Evolutionary conservation across 306 rosid genomes (phyloP), one percentile per base, ranked within the genome.

Genomic region (Lathyrus oleraceus): DNA sequence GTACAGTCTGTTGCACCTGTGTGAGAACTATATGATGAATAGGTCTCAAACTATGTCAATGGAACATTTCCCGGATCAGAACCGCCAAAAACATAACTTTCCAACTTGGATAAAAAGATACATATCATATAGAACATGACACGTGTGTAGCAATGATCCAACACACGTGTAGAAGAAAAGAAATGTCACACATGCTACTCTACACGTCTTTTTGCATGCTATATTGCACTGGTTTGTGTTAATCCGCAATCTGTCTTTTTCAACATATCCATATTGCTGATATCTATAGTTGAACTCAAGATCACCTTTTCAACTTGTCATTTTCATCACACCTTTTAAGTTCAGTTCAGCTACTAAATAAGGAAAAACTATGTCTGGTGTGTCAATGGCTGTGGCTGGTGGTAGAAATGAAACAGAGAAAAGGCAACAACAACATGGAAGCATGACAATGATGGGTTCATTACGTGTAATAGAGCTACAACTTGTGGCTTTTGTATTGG

Each of bases 401-500:
- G 80, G 81, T 10, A 63, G 78, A 19, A 6, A 73, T 27, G 87
- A 79, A 30, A 58, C 81, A 0, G 74, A 75, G 5, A 64, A 65
- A 43, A 65, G 15, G 10, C 61, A 56, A 56, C 61, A 56, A 56
- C 36, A 56, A 25, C 61, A 56, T 56, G 91, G 89, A 0, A 79
- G 89, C 39, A 59, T 72, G 74, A 78, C 10, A 13, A 30, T 88
- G 10, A 88, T 90, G 94, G 97, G 98, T 15, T 90, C 97, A 1
- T 40, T 93, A 28, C 86, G 96, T 0, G 82, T 88, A 5, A 87
- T 93, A 64, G 98, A 93, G 53, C 82, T 93, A 3, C 96, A 93
- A 45, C 91, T 93, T 0, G 96, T 90, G 12, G 96, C 89, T 0
- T 93, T 93, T 45, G 88, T 88, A 6, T 84, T 90, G 81, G 96